Evolutionary conservation across 2,329 filamentous ascomycete species (phyloP).

Genomic region (Epichloe aotearoae): DNA sequence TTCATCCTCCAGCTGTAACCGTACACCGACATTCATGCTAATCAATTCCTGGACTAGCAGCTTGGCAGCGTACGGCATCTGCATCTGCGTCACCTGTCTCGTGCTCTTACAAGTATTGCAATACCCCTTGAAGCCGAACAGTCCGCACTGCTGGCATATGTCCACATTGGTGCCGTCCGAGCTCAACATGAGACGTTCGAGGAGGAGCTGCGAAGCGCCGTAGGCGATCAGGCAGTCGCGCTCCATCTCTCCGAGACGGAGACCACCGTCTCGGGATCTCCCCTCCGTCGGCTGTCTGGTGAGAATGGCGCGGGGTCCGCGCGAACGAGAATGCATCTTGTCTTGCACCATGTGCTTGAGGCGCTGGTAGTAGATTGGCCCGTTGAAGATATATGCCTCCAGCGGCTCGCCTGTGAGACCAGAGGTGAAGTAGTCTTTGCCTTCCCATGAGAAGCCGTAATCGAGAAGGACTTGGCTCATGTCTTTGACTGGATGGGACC

Average conservation of each 20-base stretch:
- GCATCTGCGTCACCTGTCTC: slow-evolving; percentile 77
- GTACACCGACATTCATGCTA: slow-evolving; percentile 97
- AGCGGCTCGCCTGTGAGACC: slow-evolving; percentile 90
- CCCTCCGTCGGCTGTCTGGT: slow-evolving; percentile 95
- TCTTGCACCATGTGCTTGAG: slow-evolving; percentile 99
- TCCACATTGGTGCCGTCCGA: slow-evolving; percentile 86
- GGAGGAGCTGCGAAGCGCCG: slow-evolving; percentile 78
- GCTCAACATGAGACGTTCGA: slow-evolving; percentile 89
- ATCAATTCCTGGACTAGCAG: slow-evolving; percentile 89
- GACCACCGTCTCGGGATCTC: slow-evolving; percentile 81
- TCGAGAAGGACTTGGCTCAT: slow-evolving; percentile 78
- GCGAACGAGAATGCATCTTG: slow-evolving; percentile 94
- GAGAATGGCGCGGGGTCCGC: slow-evolving; percentile 79
- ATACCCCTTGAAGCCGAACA: slow-evolving; percentile 92
- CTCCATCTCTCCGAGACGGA: slow-evolving; percentile 96
- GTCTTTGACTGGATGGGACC: slow-evolving; percentile 72
- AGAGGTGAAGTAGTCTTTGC: slow-evolving; percentile 92
- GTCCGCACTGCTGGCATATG: slow-evolving; percentile 83
- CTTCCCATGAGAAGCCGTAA: slow-evolving; percentile 89
- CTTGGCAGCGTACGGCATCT: slow-evolving; percentile 95
- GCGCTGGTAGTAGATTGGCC: slow-evolving; percentile 98
- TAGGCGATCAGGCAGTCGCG: slow-evolving; percentile 97
- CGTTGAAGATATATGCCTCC: slow-evolving; percentile 95
- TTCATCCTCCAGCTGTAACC: slow-evolving; percentile 82
- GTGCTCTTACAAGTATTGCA: slow-evolving; percentile 87